A percentile compares a stretch with the other conserved stretches of the same genome.
phyloP scores from a whole-genome alignment of 176 grass and related monocot genomes.

The Aegilops sharonensis region DNA sequence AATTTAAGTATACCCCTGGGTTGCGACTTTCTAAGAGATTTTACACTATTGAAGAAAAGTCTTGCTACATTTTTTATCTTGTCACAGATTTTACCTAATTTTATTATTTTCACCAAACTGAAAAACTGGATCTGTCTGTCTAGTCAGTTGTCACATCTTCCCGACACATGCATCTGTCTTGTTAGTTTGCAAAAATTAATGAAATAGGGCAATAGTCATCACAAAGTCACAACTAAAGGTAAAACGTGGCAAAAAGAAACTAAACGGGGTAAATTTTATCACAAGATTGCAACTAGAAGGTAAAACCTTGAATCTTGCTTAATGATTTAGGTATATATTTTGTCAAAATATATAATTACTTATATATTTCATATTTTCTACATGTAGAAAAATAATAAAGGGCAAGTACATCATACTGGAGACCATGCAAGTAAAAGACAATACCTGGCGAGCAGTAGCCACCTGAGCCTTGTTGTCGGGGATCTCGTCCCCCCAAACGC shows the following conservation, averaged over 20 bases:
- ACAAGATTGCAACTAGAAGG: not conserved
- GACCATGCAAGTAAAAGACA: no score
- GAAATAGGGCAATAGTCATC: not conserved
- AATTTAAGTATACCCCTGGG: not conserved
- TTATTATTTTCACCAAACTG: not conserved
- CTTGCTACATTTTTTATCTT: not conserved
- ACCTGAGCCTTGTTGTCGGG: constrained; percentile 25
- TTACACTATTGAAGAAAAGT: not conserved
- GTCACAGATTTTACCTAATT: not conserved
- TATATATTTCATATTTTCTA: not conserved
- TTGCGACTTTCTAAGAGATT: not conserved
- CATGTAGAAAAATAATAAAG: not conserved
- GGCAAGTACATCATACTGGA: not conserved
- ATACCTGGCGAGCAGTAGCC: constrained; percentile 14
- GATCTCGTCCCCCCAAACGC: constrained; percentile 68
- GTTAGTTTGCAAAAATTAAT: not conserved
- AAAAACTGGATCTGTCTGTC: not conserved
- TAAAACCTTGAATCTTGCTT: not conserved
- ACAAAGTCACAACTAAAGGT: not conserved
- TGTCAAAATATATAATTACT: not conserved
- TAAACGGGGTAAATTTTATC: not conserved
- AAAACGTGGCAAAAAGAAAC: not conserved
- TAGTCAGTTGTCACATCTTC: not conserved
- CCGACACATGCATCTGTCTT: no score
- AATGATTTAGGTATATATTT: not conserved